Evolutionary conservation across 106 monocot genomes (phyloP).

Genomic region (Dioscorea dumetorum): DNA sequence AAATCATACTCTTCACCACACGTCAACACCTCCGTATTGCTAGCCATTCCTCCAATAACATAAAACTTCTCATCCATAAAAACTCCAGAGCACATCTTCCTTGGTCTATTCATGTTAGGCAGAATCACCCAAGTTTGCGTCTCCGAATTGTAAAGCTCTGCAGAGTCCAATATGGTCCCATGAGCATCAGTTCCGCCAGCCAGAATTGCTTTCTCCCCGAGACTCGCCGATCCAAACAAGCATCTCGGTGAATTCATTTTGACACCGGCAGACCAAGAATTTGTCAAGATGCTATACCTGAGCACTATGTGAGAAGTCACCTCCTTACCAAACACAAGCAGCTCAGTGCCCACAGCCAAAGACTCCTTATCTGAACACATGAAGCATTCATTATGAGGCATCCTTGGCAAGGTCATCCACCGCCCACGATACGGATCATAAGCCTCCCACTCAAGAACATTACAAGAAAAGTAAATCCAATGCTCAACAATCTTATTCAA

Average conservation of each 20-base stretch:
- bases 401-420: slow-evolving; percentile 53
- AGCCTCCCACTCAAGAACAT: slow-evolving; percentile 58
- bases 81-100: slow-evolving; percentile 81
- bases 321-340: slow-evolving; percentile 71
- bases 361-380: slow-evolving; percentile 74
- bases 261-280: slow-evolving; percentile 66
- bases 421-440: slow-evolving; percentile 46
- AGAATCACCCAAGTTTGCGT: slow-evolving; percentile 49
- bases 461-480: slow-evolving; percentile 80
- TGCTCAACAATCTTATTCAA: slow-evolving; percentile 36
- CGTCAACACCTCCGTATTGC: slow-evolving; percentile 35
- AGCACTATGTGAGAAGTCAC: slow-evolving; percentile 51
- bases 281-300: slow-evolving; percentile 62
- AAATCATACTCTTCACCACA: slow-evolving; percentile 83
- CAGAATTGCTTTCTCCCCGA: slow-evolving; percentile 56
- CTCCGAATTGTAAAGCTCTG: slow-evolving; percentile 83
- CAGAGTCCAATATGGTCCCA: slow-evolving; percentile 41
- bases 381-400: slow-evolving; percentile 68
- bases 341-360: slow-evolving; percentile 66
- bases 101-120: slow-evolving; percentile 55
- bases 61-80: slow-evolving; percentile 90
- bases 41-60: slow-evolving; percentile 70
- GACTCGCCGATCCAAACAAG: slow-evolving; percentile 75
- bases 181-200: slow-evolving; percentile 54
- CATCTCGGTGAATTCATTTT: slow-evolving; percentile 63